Percentiles rank a stretch among this genome's conserved stretches.
phyloP scores from a whole-genome alignment of 257 asterid genomes.

The Prunella vulgaris region DNA sequence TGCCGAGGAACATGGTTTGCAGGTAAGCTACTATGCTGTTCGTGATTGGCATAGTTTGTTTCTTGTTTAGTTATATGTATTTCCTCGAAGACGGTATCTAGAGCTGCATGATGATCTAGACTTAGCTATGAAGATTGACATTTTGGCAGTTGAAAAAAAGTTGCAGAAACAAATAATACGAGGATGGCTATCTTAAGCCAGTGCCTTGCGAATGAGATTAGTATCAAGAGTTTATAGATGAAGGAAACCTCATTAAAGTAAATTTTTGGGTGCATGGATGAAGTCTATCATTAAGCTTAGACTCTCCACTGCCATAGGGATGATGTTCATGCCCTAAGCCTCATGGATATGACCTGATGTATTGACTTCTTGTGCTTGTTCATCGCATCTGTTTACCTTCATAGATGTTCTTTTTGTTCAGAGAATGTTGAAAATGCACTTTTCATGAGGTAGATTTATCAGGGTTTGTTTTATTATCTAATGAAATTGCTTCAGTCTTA shows the following conservation, averaged over 20 bases:
- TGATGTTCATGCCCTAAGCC: not conserved
- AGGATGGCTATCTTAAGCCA: constrained; percentile 1
- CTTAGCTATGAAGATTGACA: constrained; percentile 13
- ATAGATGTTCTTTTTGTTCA: constrained; percentile 7
- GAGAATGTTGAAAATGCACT: not conserved
- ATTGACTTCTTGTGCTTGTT: not conserved
- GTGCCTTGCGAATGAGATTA: constrained; percentile 5
- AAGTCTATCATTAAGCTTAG: not conserved
- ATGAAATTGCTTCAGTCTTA: not conserved
- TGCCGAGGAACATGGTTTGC: constrained; percentile 84
- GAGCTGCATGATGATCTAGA: constrained; percentile 20
- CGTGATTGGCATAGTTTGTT: not conserved
- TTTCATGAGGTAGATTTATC: not conserved
- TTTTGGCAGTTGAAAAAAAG: constrained; percentile 14
- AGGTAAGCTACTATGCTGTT: constrained; percentile 39
- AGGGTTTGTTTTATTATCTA: not conserved
- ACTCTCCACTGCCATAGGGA: not conserved
- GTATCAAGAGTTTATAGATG: not conserved
- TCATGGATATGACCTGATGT: not conserved
- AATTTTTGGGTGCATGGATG: not conserved
- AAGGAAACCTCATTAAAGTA: constrained; percentile 6
- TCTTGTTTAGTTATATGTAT: not conserved
- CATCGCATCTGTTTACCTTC: constrained; percentile 3
- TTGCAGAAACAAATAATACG: not conserved
- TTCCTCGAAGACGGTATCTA: not conserved